Evolutionary conservation across 2,329 filamentous ascomycete genomes (phyloP).

Genomic region (Colletotrichum abscissum): DNA sequence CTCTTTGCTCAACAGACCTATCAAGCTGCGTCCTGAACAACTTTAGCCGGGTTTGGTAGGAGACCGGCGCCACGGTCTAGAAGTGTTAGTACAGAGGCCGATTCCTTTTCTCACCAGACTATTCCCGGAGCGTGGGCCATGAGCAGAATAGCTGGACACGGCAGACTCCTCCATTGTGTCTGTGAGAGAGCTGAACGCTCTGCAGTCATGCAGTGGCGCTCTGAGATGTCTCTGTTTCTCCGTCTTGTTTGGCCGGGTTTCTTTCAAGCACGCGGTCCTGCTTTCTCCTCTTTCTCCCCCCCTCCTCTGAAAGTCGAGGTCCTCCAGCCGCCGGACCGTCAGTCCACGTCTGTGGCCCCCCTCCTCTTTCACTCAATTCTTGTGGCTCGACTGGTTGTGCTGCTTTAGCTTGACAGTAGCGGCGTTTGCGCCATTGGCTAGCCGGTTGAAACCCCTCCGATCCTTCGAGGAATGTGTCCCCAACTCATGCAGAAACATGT

Average conservation of each 20-base stretch:
- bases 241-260: neutral
- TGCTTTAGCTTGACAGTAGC: neutral
- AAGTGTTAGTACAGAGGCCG: neutral
- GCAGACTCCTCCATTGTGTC: neutral
- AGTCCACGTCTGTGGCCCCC: neutral
- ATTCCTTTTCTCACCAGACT: neutral
- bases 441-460: neutral
- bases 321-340: neutral
- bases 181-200: neutral
- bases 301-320: neutral
- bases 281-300: neutral
- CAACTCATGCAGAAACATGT: neutral
- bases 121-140: neutral
- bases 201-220: neutral
- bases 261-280: neutral
- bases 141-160: slow-evolving; percentile 6
- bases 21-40: neutral
- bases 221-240: slow-evolving; percentile 1
- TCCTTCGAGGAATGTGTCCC: neutral
- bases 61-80: neutral
- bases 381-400: neutral
- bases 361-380: neutral
- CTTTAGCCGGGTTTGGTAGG: neutral
- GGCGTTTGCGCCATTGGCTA: neutral
- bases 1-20: neutral